Base-by-base conservation (phyloP, 2,329 filamentous ascomycete genomes). In the Curvularia lunata region DNA sequence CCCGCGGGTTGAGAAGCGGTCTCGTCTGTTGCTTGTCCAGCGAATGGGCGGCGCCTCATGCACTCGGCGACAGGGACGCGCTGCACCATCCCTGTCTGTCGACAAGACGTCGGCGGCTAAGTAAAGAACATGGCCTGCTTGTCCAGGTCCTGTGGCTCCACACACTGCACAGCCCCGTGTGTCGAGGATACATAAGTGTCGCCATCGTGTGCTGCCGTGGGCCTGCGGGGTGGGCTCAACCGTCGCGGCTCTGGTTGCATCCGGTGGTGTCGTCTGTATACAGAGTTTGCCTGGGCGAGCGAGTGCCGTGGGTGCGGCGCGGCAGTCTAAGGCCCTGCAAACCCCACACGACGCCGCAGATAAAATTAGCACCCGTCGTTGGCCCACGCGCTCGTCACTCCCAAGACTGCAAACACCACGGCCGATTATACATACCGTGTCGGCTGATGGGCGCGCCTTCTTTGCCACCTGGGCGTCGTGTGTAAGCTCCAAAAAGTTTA, bases 11-110 rank as follows among this genome's bases (percentile, higher is more conserved):
- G 45, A 51, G 41, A 38, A 19, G 48, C 48, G 66, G 58, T 61
- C 65, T 68, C 66, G 63, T 59, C 25, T 52, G 38, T 40, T 43
- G 38, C 37, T 38, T 48, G 54, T 27, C 54, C 47, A 61, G 64
- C 67, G 58, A 69, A 69, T 68, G 48, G 56, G 37, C 59, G 61
- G 16, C 48, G 32, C 54, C 34, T 55, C 52, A 57, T 54, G 52
- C 62, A 56, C 46, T 37, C 41, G 30, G 46, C 61, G 48, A 51
- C 56, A 47, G 50, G 59, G 51, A 4, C 52, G 9, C 30, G 23
- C 52, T 64, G 62, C 62, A 52, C 18, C 45, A 60, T 59, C 60
- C 62, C 54, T 51, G 56, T 32, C 48, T 12, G 51, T 30, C 51
- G 56, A 53, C 25, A 45, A 42, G 48, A 54, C 23, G 50, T 60